Evolutionary conservation across 805 yeast genomes (phyloP).

Genomic region (Komagataella ulmi): DNA sequence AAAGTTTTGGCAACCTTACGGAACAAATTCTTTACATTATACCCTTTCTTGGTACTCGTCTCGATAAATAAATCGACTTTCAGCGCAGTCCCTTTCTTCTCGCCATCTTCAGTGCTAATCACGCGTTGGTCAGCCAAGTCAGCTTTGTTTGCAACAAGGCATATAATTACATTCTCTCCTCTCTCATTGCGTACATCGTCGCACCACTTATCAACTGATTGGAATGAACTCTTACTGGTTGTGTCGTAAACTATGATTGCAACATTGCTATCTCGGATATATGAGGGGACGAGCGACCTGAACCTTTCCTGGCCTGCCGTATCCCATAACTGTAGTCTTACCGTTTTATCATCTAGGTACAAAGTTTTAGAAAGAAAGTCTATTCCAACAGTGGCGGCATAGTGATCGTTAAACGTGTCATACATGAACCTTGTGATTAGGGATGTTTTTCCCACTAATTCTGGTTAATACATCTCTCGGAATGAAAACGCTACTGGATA

Average conservation of each 20-base stretch:
- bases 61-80: slow-evolving; percentile 79
- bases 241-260: slow-evolving; percentile 94
- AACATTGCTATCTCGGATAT: slow-evolving; percentile 92
- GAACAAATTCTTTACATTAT: slow-evolving; percentile 82
- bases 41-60: slow-evolving; percentile 90
- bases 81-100: slow-evolving; percentile 53
- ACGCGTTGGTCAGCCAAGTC: slow-evolving; percentile 75
- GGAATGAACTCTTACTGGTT: slow-evolving; percentile 75
- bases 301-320: slow-evolving; percentile 97
- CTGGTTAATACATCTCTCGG: slow-evolving; percentile 5
- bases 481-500: slow-evolving; percentile 2
- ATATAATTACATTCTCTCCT: slow-evolving; percentile 78
- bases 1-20: slow-evolving; percentile 82
- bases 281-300: slow-evolving; percentile 87
- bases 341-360: slow-evolving; percentile 93
- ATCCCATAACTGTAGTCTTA: slow-evolving; percentile 93
- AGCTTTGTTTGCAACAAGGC: slow-evolving; percentile 84
- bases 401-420: slow-evolving; percentile 92
- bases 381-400: slow-evolving; percentile 94
- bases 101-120: slow-evolving; percentile 77
- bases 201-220: slow-evolving; percentile 80
- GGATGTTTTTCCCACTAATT: slow-evolving; percentile 81
- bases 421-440: slow-evolving; percentile 96
- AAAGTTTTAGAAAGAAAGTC: slow-evolving; percentile 89
- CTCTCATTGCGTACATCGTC: slow-evolving; percentile 91